phyloP scores from a whole-genome alignment of 192 early-diverging fungal species.

The Backusella macrospora region DNA sequence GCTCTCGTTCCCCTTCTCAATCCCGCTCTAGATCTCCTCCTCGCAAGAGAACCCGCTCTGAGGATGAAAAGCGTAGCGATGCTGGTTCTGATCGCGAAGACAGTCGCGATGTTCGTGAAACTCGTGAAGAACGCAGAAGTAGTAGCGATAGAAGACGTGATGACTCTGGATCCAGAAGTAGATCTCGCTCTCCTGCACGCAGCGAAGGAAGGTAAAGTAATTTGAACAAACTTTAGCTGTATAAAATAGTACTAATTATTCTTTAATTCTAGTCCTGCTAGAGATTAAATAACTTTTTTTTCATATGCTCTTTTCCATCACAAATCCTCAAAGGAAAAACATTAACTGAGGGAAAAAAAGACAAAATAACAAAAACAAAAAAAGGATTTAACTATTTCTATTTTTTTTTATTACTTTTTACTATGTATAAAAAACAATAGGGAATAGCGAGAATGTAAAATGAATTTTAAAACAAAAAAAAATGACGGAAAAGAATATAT shows the following conservation, averaged over 20 bases:
- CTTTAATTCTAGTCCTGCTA: neutral
- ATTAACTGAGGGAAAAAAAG: neutral
- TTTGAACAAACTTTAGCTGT: neutral
- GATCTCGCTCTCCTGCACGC: constrained; percentile 20
- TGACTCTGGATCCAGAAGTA: constrained; percentile 4
- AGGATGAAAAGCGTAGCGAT: constrained; percentile 1
- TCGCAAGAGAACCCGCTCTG: constrained; percentile 16
- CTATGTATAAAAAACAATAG: neutral
- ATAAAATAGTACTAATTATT: neutral
- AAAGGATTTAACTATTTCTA: neutral
- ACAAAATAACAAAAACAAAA: neutral
- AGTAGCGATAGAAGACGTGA: constrained; percentile 7
- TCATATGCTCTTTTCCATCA: neutral
- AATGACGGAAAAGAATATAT: too few relatives aligned
- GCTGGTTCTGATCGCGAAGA: constrained; percentile 5
- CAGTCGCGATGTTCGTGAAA: neutral
- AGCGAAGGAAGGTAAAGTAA: constrained; percentile 17
- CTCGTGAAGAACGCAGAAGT: neutral
- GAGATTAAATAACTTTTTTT: neutral
- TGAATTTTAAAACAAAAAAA: neutral
- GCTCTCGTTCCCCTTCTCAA: constrained; percentile 22
- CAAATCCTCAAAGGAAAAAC: neutral
- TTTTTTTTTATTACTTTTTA: neutral
- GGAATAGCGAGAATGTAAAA: neutral
- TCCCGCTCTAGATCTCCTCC: constrained; percentile 21